Evolutionary conservation across 176 grass and related monocot species (phyloP).

Genomic region (barley (Hordeum vulgare)): MorexV3_pseudomolecules_assembly NC_058519.1:595106645-595107144

Average conservation of each 20-base stretch:
- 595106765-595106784: slow-evolving; percentile 24
- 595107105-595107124: too few species aligned
- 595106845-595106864: slow-evolving; percentile 57
- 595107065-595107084: slow-evolving; percentile 5
- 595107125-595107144: too few species aligned
- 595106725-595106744: neutral
- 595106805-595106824: neutral
- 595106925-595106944: slow-evolving; percentile 23
- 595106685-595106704: slow-evolving; percentile 23
- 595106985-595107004: slow-evolving; percentile 54
- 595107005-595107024: slow-evolving; percentile 43
- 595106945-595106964: slow-evolving; percentile 54
- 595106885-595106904: neutral
- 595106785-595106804: neutral
- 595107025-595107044: slow-evolving; percentile 40
- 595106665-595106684: slow-evolving; percentile 38
- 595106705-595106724: neutral
- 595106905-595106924: neutral
- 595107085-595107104: neutral
- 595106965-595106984: slow-evolving; percentile 41
- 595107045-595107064: slow-evolving; percentile 2
- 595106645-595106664: slow-evolving; percentile 47
- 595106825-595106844: slow-evolving; percentile 26
- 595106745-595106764: slow-evolving; percentile 19
- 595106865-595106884: slow-evolving; percentile 33